Evolutionary conservation across 306 rosid species (phyloP).

Genomic region (Cucurbita argyrosperma): DNA sequence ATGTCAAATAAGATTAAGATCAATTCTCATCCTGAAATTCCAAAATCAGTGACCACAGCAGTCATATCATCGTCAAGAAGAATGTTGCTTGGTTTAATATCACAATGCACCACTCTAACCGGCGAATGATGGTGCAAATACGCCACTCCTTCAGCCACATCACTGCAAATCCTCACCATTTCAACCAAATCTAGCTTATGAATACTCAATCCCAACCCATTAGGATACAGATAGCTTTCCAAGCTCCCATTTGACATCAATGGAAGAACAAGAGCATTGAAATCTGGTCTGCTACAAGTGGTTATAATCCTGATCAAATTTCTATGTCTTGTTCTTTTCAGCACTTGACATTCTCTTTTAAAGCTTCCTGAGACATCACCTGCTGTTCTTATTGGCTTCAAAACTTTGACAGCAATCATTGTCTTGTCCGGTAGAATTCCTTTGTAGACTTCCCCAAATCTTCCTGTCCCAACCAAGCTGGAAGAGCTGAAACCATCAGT

Average conservation of each 20-base stretch:
- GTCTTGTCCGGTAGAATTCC: slow-evolving; percentile 65
- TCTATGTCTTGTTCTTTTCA: slow-evolving; percentile 62
- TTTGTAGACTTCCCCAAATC: slow-evolving; percentile 68
- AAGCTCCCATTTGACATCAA: slow-evolving; percentile 81
- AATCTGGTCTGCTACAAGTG: slow-evolving; percentile 59
- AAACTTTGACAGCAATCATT: slow-evolving; percentile 72
- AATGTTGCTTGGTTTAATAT: slow-evolving; percentile 89
- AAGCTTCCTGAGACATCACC: slow-evolving; percentile 53
- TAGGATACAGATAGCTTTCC: slow-evolving; percentile 58
- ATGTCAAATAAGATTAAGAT: background rate
- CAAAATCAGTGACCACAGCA: slow-evolving; percentile 88
- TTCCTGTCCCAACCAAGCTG: slow-evolving; percentile 69
- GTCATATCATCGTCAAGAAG: slow-evolving; percentile 71
- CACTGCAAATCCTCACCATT: slow-evolving; percentile 60
- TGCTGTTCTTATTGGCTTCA: slow-evolving; percentile 25
- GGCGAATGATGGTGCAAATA: slow-evolving; percentile 84
- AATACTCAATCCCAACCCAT: slow-evolving; percentile 19
- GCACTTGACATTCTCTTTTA: slow-evolving; percentile 64
- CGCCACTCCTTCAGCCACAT: slow-evolving; percentile 82
- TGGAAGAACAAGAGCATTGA: slow-evolving; percentile 89
- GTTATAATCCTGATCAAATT: slow-evolving; percentile 80
- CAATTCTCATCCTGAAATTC: slow-evolving; percentile 36
- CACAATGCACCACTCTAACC: slow-evolving; percentile 69
- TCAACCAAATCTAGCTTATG: slow-evolving; percentile 34
- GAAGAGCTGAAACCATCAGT: slow-evolving; percentile 69